Evolutionary conservation across 164 flowering plant genomes (phyloP).

Genomic region (Brasenia schreberi): DNA sequence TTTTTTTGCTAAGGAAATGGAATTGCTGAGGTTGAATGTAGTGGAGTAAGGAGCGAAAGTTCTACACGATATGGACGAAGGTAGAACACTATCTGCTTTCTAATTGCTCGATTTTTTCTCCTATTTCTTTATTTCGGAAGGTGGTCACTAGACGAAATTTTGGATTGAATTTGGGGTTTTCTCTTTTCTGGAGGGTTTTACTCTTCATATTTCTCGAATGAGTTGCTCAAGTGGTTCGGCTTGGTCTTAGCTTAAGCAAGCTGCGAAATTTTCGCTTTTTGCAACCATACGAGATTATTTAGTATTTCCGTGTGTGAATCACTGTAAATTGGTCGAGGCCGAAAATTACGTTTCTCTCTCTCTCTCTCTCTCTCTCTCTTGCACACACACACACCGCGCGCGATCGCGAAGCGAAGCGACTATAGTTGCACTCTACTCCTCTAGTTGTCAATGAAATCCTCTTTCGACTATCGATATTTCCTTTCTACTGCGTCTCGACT

Average conservation of each 20-base stretch:
- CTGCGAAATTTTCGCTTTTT: background rate
- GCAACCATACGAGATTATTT: background rate
- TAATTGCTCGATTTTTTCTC: background rate
- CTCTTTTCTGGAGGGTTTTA: background rate
- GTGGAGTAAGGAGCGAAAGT: background rate
- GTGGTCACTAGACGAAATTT: background rate
- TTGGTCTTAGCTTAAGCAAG: background rate
- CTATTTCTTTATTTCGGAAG: background rate
- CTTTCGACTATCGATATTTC: too few relatives aligned
- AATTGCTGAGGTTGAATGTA: background rate
- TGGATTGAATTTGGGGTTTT: background rate
- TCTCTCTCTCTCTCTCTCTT: background rate
- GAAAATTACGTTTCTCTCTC: background rate
- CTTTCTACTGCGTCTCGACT: too few relatives aligned
- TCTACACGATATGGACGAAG: background rate
- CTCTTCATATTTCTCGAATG: background rate
- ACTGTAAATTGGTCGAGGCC: too few relatives aligned
- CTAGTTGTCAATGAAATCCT: too few relatives aligned
- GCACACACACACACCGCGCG: too few relatives aligned
- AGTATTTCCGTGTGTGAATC: background rate
- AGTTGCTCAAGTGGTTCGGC: background rate
- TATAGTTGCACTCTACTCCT: too few relatives aligned
- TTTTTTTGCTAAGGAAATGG: background rate
- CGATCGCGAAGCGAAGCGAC: too few relatives aligned
- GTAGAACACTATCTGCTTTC: background rate